Percentiles rank a stretch among this genome's conserved stretches.
Conservation (phyloP, 2,329 filamentous ascomycete genomes). For the Diaporthe nobilis region DNA sequence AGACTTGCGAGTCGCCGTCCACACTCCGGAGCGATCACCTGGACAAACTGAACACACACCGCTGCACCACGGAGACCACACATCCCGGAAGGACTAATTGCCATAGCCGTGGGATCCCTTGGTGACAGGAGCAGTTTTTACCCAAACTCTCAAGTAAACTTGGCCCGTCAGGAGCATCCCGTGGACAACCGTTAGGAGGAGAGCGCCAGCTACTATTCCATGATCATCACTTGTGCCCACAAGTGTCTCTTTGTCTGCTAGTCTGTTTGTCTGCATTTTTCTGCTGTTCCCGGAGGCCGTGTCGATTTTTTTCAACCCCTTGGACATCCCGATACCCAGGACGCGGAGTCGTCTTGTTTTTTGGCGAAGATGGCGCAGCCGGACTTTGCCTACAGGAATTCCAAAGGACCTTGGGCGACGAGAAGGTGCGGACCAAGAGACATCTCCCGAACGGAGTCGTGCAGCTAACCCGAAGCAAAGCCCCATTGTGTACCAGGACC, state of each 20-base stretch:
- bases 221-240: slow-evolving; percentile 30
- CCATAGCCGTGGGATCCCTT: slow-evolving; percentile 41
- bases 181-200: slow-evolving; percentile 31
- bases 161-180: slow-evolving; percentile 37
- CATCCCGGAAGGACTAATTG: slow-evolving; percentile 39
- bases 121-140: slow-evolving; percentile 32
- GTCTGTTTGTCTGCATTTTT: slow-evolving; percentile 31
- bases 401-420: slow-evolving; percentile 46
- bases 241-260: slow-evolving; percentile 37
- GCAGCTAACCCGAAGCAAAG: slow-evolving; percentile 46
- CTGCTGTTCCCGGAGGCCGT: slow-evolving; percentile 41
- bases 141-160: slow-evolving; percentile 39
- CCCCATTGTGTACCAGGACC: slow-evolving; percentile 52
- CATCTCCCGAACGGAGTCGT: slow-evolving; percentile 35
- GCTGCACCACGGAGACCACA: slow-evolving; percentile 39
- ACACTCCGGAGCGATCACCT: slow-evolving; percentile 35
- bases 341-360: slow-evolving; percentile 17
- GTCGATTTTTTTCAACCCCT: slow-evolving; percentile 51
- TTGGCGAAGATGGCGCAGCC: slow-evolving; percentile 61
- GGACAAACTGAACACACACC: slow-evolving; percentile 38
- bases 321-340: slow-evolving; percentile 42
- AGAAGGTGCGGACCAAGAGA: slow-evolving; percentile 61
- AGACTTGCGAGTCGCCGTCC: slow-evolving; percentile 40
- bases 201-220: slow-evolving; percentile 26
- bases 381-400: slow-evolving; percentile 63